Conservation (phyloP, 768 basidiomycete genomes). For the Gloeopeniophorella convolvens region DNA sequence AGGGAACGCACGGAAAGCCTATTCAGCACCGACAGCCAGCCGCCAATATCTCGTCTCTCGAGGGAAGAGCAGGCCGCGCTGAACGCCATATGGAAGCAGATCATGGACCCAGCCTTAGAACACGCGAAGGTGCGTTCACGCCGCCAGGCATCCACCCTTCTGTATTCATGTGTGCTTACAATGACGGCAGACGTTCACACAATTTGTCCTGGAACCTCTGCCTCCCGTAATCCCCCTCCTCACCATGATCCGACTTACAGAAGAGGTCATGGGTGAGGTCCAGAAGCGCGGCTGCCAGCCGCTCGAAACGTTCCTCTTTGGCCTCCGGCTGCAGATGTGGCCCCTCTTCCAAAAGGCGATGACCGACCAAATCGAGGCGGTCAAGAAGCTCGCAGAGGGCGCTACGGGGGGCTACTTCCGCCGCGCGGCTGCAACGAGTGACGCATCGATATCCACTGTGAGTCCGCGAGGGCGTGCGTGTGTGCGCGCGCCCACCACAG, state of each 20-base stretch:
- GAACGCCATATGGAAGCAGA: conserved; percentile 79
- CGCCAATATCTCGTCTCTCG: conserved; percentile 21
- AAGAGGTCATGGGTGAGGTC: conserved; percentile 67
- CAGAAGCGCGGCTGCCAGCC: conserved; percentile 75
- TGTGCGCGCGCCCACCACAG: conserved; percentile 1
- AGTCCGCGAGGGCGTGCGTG: conserved; percentile 23
- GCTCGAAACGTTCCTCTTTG: conserved; percentile 75
- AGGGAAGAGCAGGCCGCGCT: conserved; percentile 58
- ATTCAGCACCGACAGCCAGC: conserved; percentile 31
- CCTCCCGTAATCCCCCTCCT: conserved; percentile 75
- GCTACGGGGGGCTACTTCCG: conserved; percentile 55
- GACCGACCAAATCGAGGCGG: conserved; percentile 72
- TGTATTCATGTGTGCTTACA: background rate
- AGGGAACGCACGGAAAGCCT: conserved; percentile 25
- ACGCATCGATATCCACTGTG: conserved; percentile 58
- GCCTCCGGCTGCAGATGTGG: conserved; percentile 83
- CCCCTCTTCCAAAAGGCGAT: conserved; percentile 88
- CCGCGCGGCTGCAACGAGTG: conserved; percentile 56
- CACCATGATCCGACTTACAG: conserved; percentile 87
- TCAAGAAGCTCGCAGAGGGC: conserved; percentile 81
- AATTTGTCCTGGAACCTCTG: conserved; percentile 59
- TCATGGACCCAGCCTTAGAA: conserved; percentile 86
- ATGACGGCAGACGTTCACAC: conserved; percentile 59
- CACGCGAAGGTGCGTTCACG: conserved; percentile 62
- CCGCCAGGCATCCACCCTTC: background rate